Conservation (phyloP, 139 green algal genomes). For the Tetradesmus obliquus region DNA sequence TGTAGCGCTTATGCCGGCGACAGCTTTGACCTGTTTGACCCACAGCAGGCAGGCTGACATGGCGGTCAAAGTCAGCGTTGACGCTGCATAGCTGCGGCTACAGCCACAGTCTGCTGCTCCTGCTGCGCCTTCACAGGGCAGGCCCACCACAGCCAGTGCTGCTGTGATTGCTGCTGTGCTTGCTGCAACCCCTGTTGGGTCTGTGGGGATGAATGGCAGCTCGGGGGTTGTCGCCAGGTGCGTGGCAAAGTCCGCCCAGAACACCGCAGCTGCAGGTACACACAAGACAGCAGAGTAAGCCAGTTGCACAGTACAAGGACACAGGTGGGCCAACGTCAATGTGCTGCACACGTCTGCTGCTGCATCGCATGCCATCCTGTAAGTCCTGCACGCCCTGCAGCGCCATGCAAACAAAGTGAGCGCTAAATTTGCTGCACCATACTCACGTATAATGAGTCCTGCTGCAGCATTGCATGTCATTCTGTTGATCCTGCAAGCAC, state of each 20-base stretch:
- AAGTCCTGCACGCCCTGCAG: neutral
- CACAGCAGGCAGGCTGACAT: neutral
- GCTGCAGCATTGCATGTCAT: no score
- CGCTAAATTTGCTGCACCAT: neutral
- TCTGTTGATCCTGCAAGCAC: no score
- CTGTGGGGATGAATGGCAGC: slow-evolving; percentile 13
- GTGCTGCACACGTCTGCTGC: no score
- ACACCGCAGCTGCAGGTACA: slow-evolving; percentile 16
- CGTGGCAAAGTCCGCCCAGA: slow-evolving; percentile 34
- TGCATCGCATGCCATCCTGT: no score
- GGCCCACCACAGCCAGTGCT: slow-evolving; percentile 21
- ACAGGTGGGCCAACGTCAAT: no score
- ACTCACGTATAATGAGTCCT: slow-evolving; percentile 15
- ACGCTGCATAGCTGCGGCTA: neutral
- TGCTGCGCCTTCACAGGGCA: neutral
- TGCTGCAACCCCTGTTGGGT: slow-evolving; percentile 22
- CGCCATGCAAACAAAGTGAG: neutral
- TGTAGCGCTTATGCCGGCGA: neutral
- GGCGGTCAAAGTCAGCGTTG: slow-evolving; percentile 1
- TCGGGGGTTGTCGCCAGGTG: slow-evolving; percentile 28
- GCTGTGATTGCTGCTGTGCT: slow-evolving; percentile 11
- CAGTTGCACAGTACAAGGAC: neutral
- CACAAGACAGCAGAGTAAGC: neutral
- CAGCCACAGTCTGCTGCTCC: neutral
- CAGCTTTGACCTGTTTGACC: slow-evolving; percentile 2